Evolutionary conservation across 805 yeast species (phyloP), one percentile per base, ranked within the genome.

Genomic region (Candida nonsorbophila): DNA sequence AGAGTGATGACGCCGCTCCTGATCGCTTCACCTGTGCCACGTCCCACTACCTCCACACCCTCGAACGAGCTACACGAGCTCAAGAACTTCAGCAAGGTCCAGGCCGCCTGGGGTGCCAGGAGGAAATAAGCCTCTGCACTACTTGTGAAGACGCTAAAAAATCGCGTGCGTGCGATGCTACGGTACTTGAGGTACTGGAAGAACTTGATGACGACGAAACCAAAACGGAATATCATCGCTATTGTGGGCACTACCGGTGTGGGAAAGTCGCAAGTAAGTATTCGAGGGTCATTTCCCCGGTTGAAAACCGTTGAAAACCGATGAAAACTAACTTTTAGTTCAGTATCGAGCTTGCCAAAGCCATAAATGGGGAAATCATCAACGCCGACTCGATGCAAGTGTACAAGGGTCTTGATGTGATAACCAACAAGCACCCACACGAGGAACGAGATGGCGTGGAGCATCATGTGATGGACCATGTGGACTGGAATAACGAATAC

Each of bases 321-420:
- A 15, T 9, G 9, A 19, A 8, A 9, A 8, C 4, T 14, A n/a
- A 10, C 10, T 18, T 18, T 18, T 18, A 77, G 69, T 71, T 84
- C 36, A 73, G 85, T 25, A 75, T 86, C 3, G 90, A 86, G 36
- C 52, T 92, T 13, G 96, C 97, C 7, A 67, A 73, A 41, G 68
- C 69, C 16, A 69, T 82, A 29, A 72, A 79, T 47, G 97, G 97
- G 13, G 97, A 92, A 49, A 69, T 92, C 39, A 83, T 92, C 39
- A 92, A 92, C 55, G 95, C 95, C 0, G 98, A 92, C 51, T 86
- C 97, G 1, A 88, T 92, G 97, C 98, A 92, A 55, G 83, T 92
- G 67, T 92, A 92, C 54, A 58, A 64, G 22, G 79, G 74, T 0
- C 58, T 77, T 1, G 85, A 82, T 9, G 74, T 75, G 7, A 85